phyloP scores from a whole-genome alignment of 2,329 filamentous ascomycete genomes.

The Penicillium sp. region DNA sequence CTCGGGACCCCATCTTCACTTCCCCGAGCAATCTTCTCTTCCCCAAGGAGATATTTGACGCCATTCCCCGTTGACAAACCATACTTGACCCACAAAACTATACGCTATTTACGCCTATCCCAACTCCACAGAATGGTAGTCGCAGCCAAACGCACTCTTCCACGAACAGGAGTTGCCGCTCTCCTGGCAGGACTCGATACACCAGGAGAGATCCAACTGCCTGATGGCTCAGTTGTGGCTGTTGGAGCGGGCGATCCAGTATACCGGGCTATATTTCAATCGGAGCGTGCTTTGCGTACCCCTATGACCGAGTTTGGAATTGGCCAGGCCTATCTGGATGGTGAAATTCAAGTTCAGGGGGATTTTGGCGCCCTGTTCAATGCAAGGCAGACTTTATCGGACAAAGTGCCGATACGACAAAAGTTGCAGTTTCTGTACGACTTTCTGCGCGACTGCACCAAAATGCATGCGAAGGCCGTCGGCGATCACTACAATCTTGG shows the following conservation, averaged over 20 bases:
- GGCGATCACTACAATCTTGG: conserved; percentile 6
- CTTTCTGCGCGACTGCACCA: conserved; percentile 8
- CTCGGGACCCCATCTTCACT: background rate
- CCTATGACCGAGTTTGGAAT: conserved; percentile 13
- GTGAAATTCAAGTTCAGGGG: conserved; percentile 12
- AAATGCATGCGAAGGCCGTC: conserved; percentile 12
- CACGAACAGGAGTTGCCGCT: conserved; percentile 7
- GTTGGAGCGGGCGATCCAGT: conserved; percentile 3
- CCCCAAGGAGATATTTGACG: background rate
- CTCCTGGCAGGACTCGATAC: conserved; percentile 6
- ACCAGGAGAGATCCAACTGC: conserved; percentile 9
- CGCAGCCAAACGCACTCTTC: background rate
- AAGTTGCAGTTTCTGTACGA: conserved; percentile 16
- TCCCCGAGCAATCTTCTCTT: background rate
- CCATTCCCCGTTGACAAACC: background rate
- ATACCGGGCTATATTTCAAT: conserved; percentile 9
- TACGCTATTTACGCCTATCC: background rate
- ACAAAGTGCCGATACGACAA: conserved; percentile 17
- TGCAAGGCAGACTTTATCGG: conserved; percentile 1
- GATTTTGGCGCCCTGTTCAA: conserved; percentile 8
- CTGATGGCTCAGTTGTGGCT: background rate
- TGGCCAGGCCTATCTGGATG: conserved; percentile 7
- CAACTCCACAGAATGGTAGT: background rate
- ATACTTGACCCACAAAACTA: background rate
- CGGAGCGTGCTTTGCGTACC: conserved; percentile 4